Evolutionary conservation across 169 alveolate species (phyloP).

Genomic region (Cryptosporidium parvum): DNA sequence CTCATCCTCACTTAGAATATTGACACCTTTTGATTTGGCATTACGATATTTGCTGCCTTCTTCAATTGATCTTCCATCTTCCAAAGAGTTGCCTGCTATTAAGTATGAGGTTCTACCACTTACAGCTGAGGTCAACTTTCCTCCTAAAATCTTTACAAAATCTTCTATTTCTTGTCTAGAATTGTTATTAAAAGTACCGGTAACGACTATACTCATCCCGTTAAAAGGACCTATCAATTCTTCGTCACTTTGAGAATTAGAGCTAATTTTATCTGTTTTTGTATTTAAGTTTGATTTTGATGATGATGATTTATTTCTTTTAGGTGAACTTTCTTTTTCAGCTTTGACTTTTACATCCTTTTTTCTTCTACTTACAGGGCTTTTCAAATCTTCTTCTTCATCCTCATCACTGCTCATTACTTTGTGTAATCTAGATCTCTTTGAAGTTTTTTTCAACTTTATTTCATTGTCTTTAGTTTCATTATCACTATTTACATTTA

Average conservation of each 20-base stretch:
- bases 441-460: not conserved
- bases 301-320: not conserved
- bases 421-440: constrained; percentile 40
- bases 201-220: constrained; percentile 65
- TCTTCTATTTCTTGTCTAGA: constrained; percentile 63
- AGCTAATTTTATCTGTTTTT: not conserved
- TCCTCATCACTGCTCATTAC: constrained; percentile 46
- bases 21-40: constrained; percentile 83
- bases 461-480: not conserved
- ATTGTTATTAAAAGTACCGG: constrained; percentile 44
- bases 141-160: constrained; percentile 89
- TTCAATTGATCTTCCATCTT: constrained; percentile 93
- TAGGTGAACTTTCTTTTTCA: not conserved
- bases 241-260: not conserved
- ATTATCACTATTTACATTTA: not conserved
- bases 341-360: not conserved
- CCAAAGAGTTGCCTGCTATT: constrained; percentile 92
- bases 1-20: constrained; percentile 85
- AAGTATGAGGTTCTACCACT: constrained; percentile 91
- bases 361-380: not conserved
- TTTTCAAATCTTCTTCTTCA: not conserved
- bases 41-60: constrained; percentile 91
- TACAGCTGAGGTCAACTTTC: constrained; percentile 90
- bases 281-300: constrained; percentile 6
- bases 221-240: constrained; percentile 10